Conservation (phyloP, 495 filamentous ascomycete genomes). For the Aspergillus leporis region DNA sequence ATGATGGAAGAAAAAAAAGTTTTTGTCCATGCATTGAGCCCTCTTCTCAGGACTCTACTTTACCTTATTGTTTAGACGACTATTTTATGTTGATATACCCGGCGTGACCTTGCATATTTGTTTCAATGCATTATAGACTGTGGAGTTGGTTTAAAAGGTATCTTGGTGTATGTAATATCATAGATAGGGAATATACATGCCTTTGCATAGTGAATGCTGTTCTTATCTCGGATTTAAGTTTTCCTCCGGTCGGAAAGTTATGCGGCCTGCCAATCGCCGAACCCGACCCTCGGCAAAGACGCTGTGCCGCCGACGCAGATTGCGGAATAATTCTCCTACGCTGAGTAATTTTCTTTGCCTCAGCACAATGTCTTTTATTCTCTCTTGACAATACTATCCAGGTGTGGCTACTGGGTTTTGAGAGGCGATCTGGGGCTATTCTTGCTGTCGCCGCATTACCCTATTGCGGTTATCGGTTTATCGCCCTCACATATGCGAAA, state of each 20-base stretch:
- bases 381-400: not conserved
- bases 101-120: conserved; percentile 13
- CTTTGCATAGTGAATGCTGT: not conserved
- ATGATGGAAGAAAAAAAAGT: conserved; percentile 18
- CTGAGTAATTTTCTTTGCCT: not conserved
- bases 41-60: not conserved
- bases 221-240: not conserved
- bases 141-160: conserved; percentile 14
- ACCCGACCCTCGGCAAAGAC: conserved; percentile 19
- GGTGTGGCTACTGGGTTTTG: not conserved
- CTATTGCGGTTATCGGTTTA: not conserved
- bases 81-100: conserved; percentile 29
- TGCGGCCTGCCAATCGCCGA: no score
- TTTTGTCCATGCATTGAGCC: conserved; percentile 7
- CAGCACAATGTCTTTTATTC: not conserved
- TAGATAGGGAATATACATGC: not conserved
- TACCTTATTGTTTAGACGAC: conserved; percentile 1
- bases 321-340: not conserved
- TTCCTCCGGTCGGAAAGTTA: conserved; percentile 15
- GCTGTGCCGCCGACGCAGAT: not conserved
- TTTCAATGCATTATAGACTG: conserved; percentile 21
- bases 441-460: not conserved
- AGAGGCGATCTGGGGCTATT: not conserved
- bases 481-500: not conserved
- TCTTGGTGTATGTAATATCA: not conserved